Evolutionary conservation across 306 rosid species (phyloP), one percentile per base, ranked within the genome.

Genomic region (Pyrus communis): DNA sequence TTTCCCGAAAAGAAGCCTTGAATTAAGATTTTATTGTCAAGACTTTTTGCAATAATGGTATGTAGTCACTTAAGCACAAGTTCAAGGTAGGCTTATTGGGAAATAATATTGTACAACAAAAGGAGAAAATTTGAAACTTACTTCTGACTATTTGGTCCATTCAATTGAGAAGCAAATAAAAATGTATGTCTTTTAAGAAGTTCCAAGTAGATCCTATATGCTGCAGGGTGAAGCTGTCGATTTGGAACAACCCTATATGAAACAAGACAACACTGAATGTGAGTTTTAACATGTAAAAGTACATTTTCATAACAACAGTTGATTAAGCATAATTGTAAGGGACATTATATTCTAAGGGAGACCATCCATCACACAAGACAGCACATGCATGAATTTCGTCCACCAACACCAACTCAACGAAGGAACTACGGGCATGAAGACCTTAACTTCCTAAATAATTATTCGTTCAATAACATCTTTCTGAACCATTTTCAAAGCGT

Each of bases 201-300:
- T 78, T 89, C 90, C 96, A 95, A 59, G 77, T 90, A 92, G 79
- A 95, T 92, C 76, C 89, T 85, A 81, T 88, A 90, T 13, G 97
- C 95, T 35, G 82, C 78, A 55, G 97, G 96, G 46, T 85, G 89
- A 30, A 83, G 78, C 72, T 78, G 80, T 69, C 98, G 89, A 76
- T 85, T 67, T 18, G 95, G 95, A 78, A 90, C 84, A 73, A 90
- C 88, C 91, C 98, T 93, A 83, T 43, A 64, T 60, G 14, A 73
- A 69, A 38, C 73, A 75, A 40, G 63, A 77, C 70, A 71, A 74
- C 65, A 38, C 18, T 31, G 33, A 5, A 78, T 33, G 62, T 30
- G 71, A 84, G 74, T 31, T 69, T 76, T 64, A 72, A 70, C 14
- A 58, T 59, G 35, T n/a, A 33, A 40, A 57, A 63, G 23, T 54